Percentiles rank a stretch among this genome's conserved stretches.
These are phyloP conservation scores for Endothia cerciana DNA, from an alignment of 2,329 filamentous ascomycete species.

Conservation along the genomic window DNA sequence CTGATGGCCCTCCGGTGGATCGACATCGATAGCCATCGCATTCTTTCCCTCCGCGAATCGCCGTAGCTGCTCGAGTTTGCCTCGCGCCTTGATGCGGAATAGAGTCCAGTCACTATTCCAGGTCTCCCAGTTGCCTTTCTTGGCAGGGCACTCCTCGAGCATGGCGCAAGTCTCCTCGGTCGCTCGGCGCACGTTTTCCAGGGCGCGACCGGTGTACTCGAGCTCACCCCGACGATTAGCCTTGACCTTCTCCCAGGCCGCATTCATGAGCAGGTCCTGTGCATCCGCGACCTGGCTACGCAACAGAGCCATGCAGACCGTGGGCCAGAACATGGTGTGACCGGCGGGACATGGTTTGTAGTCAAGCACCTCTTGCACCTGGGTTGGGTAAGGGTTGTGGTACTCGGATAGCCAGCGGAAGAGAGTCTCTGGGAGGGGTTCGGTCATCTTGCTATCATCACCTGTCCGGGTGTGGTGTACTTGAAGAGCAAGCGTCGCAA, in stretches of 20 bases:
- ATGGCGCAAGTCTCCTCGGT: slow-evolving; percentile 69
- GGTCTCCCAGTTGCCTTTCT: slow-evolving; percentile 78
- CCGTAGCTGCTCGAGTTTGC: slow-evolving; percentile 71
- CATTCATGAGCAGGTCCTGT: slow-evolving; percentile 69
- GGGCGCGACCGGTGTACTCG: slow-evolving; percentile 74
- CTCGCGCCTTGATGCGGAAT: slow-evolving; percentile 76
- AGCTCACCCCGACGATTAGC: slow-evolving; percentile 66
- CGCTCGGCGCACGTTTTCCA: slow-evolving; percentile 78
- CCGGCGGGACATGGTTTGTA: slow-evolving; percentile 74
- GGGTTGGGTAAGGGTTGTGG: slow-evolving; percentile 72
- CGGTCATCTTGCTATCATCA: slow-evolving; percentile 40
- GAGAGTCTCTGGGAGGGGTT: slow-evolving; percentile 74
- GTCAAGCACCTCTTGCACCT: slow-evolving; percentile 66
- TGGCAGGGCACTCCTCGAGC: slow-evolving; percentile 73
- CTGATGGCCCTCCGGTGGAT: slow-evolving; percentile 42
- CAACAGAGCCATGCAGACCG: slow-evolving; percentile 72
- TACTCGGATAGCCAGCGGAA: slow-evolving; percentile 81
- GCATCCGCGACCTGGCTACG: slow-evolving; percentile 74
- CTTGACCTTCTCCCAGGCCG: slow-evolving; percentile 77
- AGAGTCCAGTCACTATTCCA: slow-evolving; percentile 80
- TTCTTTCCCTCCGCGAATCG: slow-evolving; percentile 76
- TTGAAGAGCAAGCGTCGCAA: slow-evolving; percentile 77
- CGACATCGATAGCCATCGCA: slow-evolving; percentile 40
- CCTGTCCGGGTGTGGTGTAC: slow-evolving; percentile 70
- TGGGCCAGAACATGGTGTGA: slow-evolving; percentile 83